Base-by-base conservation (phyloP, 495 filamentous ascomycete species). In the Echria macrotheca region DNA sequence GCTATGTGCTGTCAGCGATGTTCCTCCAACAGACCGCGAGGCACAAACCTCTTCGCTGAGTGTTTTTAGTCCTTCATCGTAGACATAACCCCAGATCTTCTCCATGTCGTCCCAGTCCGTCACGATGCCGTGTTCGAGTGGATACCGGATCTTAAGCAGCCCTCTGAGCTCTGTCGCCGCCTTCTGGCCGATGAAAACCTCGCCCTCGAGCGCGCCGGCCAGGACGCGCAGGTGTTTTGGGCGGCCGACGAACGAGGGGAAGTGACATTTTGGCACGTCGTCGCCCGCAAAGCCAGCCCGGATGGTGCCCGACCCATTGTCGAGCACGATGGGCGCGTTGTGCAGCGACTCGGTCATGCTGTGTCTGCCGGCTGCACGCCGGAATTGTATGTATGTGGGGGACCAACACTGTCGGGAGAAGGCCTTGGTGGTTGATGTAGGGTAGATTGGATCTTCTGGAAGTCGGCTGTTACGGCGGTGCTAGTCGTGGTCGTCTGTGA, bases 51-150 rank as follows among this genome's bases (percentile, higher is more conserved):
- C 94, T 74, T 97, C 93, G 60, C 90, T 95, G 59, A 95, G 76
- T 21, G 91, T 95, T 73, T 96, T 97, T 55, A 99, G 68, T 33
- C 79, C 80, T 49, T 80, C 77, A 22, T 71, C 74, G 56, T 80
- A 80, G 2, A 80, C 77, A 49, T 73, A 78, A 55, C 89, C 86
- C 93, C 93, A 99, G 69, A 99, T 99, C 67, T 87, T 85, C 73
- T 97, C 93, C 93, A 99, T 99, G 62, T 99, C 93, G 59, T 97
- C 93, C 93, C 93, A 99, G 69, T 99, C 91, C 51, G 93, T 99
- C 38, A 99, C 93, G 54, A 97, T 93, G 60, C 93, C 93, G 67
- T 99, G 93, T 67, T 96, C 94, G 47, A 99, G 76, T 33, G 93
- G 93, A 61, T 97, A 97, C 42, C 82, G 79, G 59, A 99, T 90